Evolutionary conservation across 148 eudicot genomes (phyloP).

Genomic region (Rhododendron henanense): DNA sequence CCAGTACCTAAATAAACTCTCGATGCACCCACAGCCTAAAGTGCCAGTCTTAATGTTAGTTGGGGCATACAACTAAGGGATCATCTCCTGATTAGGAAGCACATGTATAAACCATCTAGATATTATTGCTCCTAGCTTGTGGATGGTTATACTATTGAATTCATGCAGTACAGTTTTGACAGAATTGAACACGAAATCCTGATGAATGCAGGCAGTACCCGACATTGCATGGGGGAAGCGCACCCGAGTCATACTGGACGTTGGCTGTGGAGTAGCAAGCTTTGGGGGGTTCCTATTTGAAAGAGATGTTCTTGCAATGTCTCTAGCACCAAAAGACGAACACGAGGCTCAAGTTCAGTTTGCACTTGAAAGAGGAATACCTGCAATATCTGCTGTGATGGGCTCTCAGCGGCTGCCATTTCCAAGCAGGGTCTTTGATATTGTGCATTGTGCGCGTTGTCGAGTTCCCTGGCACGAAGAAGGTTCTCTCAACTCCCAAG

Average conservation of each 20-base stretch:
- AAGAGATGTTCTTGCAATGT: conserved; percentile 63
- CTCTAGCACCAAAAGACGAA: conserved; percentile 79
- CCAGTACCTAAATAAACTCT: not conserved
- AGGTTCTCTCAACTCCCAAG: conserved; percentile 28
- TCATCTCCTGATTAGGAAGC: conserved; percentile 24
- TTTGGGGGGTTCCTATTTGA: conserved; percentile 79
- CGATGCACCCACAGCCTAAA: not conserved
- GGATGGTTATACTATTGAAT: conserved; percentile 7
- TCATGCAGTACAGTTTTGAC: not conserved
- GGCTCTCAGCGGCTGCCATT: conserved; percentile 63
- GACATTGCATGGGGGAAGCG: conserved; percentile 59
- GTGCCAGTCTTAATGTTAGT: not conserved
- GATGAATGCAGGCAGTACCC: conserved; percentile 36
- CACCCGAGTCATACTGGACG: conserved; percentile 57
- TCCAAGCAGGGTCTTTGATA: conserved; percentile 62
- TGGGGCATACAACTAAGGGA: not conserved
- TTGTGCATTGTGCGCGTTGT: conserved; percentile 78
- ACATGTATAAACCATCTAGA: conserved; percentile 12
- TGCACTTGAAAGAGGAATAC: conserved; percentile 81
- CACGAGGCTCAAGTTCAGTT: conserved; percentile 84
- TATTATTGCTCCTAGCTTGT: not conserved
- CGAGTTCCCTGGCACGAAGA: conserved; percentile 80
- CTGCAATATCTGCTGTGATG: conserved; percentile 75
- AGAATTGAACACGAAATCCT: not conserved
- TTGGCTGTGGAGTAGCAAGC: conserved; percentile 87